Base-by-base conservation (phyloP, 202 grass and related monocot genomes). In the Zoysia matrella region DNA sequence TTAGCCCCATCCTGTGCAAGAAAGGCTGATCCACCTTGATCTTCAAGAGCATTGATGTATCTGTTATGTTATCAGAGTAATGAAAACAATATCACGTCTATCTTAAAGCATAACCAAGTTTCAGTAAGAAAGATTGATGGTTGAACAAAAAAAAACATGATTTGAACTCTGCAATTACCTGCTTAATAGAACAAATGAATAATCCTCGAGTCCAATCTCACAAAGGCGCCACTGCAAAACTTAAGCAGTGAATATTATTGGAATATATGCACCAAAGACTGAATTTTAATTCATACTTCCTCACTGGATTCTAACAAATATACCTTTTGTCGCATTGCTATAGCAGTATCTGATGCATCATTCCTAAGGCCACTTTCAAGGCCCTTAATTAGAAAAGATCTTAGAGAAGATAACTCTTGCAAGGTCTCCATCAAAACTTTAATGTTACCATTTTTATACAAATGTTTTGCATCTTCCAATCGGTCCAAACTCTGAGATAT, bases 181-280 rank as follows among this genome's bases (percentile, higher is more conserved):
- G 86, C 95, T 98, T 71, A 98, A 84, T 47, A 98, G 71, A 89
- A 98, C 92, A 80, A 98, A 98, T 2, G 95, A 98, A 85, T 93
- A 98, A 88, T 98, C 92, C 73, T 98, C 95, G 50, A 98, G 90
- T n/a, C 95, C 88, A 71, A 98, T 98, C 73, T 98, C 95, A 89
- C 90, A 93, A 44, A 98, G 86, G 72, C 95, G 95, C 95, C 95
- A 98, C 90, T 95, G 79, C 76, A 86, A 67, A 90, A 90, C 5
- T 77, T 84, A 71, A 80, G 45, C 10, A 78, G 30, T 87, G 51
- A 89, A 78, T 85, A 85, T 79, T 70, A 82, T 40, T 83, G 65
- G 75, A 77, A 85, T 82, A 65, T 47, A 74, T 61, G 39, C 64
- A 67, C 51, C 12, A 46, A 74, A 82, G 22, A 22, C 22, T 22